Conservation (phyloP, 2,329 filamentous ascomycete species). For the Fusarium paranaense region DNA sequence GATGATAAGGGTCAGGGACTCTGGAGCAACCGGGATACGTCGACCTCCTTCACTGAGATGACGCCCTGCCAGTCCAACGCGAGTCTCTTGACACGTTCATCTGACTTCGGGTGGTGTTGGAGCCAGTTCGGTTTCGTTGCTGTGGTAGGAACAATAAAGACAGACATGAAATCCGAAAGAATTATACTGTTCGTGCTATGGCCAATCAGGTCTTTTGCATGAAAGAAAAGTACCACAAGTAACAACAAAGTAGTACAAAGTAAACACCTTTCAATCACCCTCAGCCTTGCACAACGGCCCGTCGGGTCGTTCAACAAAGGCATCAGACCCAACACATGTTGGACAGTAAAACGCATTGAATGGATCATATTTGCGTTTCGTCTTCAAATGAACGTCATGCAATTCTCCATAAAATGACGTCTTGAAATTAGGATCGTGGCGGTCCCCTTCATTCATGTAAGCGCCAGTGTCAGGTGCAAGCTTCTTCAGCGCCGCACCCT, state of each 20-base stretch:
- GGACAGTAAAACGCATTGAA: slow-evolving; percentile 28
- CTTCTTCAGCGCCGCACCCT: slow-evolving; percentile 27
- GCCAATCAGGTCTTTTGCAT: no score
- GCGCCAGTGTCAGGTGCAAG: slow-evolving; percentile 20
- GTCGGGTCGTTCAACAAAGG: slow-evolving; percentile 12
- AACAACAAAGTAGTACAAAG: neutral
- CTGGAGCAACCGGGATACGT: no score
- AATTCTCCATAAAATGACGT: slow-evolving; percentile 13
- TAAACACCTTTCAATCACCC: neutral
- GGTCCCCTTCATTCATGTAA: slow-evolving; percentile 32
- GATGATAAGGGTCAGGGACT: no score
- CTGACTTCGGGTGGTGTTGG: no score
- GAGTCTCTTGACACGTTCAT: no score
- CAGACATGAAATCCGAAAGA: no score
- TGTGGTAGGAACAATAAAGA: no score
- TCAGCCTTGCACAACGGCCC: slow-evolving; percentile 15
- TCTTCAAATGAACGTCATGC: slow-evolving; percentile 4
- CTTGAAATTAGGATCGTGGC: slow-evolving; percentile 26
- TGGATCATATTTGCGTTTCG: slow-evolving; percentile 30
- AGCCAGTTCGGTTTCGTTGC: no score
- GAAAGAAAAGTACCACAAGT: neutral
- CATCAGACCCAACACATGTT: slow-evolving; percentile 30
- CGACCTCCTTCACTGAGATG: no score
- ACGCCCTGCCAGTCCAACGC: no score
- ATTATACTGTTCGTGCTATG: no score